A percentile compares a stretch with the other conserved stretches of the same genome.
Evolutionary conservation across 257 asterid genomes (phyloP).

Genomic region (Solanum ossicruentum): DNA sequence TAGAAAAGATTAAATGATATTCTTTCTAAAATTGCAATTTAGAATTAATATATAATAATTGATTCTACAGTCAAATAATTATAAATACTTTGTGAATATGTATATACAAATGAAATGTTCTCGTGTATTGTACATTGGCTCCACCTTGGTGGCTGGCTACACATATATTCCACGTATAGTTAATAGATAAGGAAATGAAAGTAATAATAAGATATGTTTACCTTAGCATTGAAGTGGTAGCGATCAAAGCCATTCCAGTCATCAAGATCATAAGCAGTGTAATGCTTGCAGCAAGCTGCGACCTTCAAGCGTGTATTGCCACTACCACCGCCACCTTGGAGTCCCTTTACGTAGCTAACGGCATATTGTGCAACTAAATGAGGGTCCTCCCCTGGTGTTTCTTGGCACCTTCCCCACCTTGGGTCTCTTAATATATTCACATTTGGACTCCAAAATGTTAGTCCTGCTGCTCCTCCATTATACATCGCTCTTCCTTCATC

Average conservation of each 20-base stretch:
- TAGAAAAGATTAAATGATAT: too few species aligned
- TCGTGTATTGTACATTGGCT: too few species aligned
- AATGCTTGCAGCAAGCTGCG: slow-evolving; percentile 90
- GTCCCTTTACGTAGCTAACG: slow-evolving; percentile 56
- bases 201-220: not conserved
- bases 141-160: too few species aligned
- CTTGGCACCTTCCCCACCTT: slow-evolving; percentile 86
- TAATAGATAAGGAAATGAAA: not conserved
- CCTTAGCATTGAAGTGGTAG: slow-evolving; percentile 76
- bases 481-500: slow-evolving; percentile 90
- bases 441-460: slow-evolving; percentile 89
- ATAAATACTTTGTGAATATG: too few species aligned
- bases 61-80: too few species aligned
- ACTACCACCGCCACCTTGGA: slow-evolving; percentile 34
- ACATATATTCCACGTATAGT: not conserved
- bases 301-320: slow-evolving; percentile 41
- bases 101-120: too few species aligned
- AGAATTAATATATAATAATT: too few species aligned
- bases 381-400: slow-evolving; percentile 92
- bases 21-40: not conserved
- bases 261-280: slow-evolving; percentile 85
- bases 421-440: slow-evolving; percentile 90
- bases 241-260: slow-evolving; percentile 66
- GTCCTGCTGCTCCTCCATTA: slow-evolving; percentile 72
- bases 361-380: slow-evolving; percentile 45